Evolutionary conservation across 257 asterid genomes (phyloP).

Genomic region (Solanum neorickii): DNA sequence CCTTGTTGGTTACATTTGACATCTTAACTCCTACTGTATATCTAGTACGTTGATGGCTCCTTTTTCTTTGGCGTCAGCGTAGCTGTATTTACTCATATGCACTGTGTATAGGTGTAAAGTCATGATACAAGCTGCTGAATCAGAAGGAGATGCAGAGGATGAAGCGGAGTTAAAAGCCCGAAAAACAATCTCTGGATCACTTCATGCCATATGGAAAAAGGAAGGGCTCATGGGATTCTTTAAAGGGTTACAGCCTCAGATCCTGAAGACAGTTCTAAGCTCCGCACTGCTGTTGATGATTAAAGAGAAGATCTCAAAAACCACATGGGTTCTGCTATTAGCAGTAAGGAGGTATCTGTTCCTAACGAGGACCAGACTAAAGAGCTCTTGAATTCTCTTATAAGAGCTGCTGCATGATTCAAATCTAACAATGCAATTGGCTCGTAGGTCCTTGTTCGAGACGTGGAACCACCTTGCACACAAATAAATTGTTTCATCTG

Average conservation of each 20-base stretch:
- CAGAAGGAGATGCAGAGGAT: slow-evolving; percentile 38
- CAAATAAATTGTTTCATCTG: not conserved
- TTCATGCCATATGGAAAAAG: slow-evolving; percentile 53
- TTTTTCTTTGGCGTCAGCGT: not conserved
- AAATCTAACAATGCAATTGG: not conserved
- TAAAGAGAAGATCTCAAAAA: slow-evolving; percentile 75
- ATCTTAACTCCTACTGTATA: not conserved
- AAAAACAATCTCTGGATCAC: slow-evolving; percentile 47
- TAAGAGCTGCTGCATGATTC: not conserved
- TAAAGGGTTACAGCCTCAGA: slow-evolving; percentile 86
- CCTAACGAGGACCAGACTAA: slow-evolving; percentile 35
- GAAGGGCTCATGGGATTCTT: slow-evolving; percentile 74
- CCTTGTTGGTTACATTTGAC: not conserved
- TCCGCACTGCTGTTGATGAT: slow-evolving; percentile 84
- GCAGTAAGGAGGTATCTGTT: slow-evolving; percentile 46
- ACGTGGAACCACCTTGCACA: not conserved
- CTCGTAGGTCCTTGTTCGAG: not conserved
- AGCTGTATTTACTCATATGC: not conserved
- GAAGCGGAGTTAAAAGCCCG: slow-evolving; percentile 22
- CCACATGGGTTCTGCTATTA: slow-evolving; percentile 70
- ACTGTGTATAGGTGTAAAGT: slow-evolving; percentile 68
- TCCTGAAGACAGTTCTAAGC: slow-evolving; percentile 77
- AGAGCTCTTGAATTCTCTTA: slow-evolving; percentile 29
- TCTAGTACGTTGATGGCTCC: not conserved
- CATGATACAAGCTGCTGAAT: slow-evolving; percentile 71